Evolutionary conservation across 1,139 yeast species (phyloP).

Genomic region (Hyphopichia pseudoburtonii): DNA sequence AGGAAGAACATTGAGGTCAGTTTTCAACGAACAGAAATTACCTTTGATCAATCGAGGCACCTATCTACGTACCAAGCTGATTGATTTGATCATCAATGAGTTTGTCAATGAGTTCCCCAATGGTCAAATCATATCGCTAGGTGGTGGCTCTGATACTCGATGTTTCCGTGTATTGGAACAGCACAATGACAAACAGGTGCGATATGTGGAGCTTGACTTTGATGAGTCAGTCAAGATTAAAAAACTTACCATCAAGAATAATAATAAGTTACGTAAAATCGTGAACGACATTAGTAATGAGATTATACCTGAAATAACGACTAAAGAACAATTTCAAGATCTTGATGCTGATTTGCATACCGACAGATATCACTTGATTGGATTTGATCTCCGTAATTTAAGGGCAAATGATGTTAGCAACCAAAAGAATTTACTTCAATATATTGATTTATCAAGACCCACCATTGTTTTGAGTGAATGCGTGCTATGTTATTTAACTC

Average conservation of each 20-base stretch:
- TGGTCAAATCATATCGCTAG: conserved; percentile 75
- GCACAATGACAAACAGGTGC: conserved; percentile 9
- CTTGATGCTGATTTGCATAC: conserved; percentile 41
- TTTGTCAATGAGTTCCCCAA: conserved; percentile 40
- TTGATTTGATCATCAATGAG: conserved; percentile 52
- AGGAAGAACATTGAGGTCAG: conserved; percentile 38
- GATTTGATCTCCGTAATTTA: conserved; percentile 53
- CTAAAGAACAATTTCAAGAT: conserved; percentile 23
- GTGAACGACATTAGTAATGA: conserved; percentile 14
- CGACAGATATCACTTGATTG: conserved; percentile 50
- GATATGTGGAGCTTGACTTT: conserved; percentile 77
- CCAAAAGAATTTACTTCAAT: conserved; percentile 3
- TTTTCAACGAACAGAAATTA: conserved; percentile 50
- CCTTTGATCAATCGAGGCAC: conserved; percentile 88
- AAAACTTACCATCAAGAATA: conserved; percentile 47
- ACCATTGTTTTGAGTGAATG: conserved; percentile 86
- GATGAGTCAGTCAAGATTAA: conserved; percentile 61
- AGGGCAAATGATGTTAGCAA: too few species aligned
- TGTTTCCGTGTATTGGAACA: conserved; percentile 50
- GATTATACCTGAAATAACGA: conserved; percentile 9
- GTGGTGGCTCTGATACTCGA: conserved; percentile 97
- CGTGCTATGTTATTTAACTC: conserved; percentile 77
- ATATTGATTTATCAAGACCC: conserved; percentile 45
- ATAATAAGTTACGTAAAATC: conserved; percentile 19
- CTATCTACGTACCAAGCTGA: conserved; percentile 65